Evolutionary conservation across 495 filamentous ascomycete genomes (phyloP).

Genomic region (Penicillium steckii): DNA sequence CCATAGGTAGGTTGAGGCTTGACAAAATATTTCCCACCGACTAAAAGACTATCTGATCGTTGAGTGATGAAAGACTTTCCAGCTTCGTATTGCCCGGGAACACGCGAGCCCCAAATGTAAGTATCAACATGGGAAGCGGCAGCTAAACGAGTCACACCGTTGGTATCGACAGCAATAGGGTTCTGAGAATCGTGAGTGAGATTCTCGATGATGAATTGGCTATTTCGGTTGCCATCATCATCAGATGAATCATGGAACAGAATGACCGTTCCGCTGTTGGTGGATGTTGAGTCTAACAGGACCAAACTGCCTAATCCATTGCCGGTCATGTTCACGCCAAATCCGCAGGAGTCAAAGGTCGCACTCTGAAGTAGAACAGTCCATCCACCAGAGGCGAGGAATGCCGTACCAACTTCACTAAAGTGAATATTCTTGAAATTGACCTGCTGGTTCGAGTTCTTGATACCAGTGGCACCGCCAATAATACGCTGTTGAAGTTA

Average conservation of each 20-base stretch:
- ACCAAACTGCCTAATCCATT: constrained; percentile 51
- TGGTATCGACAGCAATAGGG: constrained; percentile 31
- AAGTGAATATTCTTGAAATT: constrained; percentile 50
- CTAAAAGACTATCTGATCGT: constrained; percentile 20
- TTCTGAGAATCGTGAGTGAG: constrained; percentile 22
- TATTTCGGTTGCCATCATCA: constrained; percentile 31
- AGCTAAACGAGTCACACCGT: constrained; percentile 41
- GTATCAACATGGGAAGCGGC: constrained; percentile 45
- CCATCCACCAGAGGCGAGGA: constrained; percentile 38
- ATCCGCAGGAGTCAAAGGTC: constrained; percentile 30
- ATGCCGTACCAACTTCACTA: constrained; percentile 35
- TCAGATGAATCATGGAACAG: constrained; percentile 43
- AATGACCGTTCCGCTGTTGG: constrained; percentile 50
- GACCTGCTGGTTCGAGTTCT: constrained; percentile 52
- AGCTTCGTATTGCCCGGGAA: constrained; percentile 30
- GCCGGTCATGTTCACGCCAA: constrained; percentile 33
- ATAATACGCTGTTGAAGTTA: constrained; percentile 37
- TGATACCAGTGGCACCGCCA: constrained; percentile 50
- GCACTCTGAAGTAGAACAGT: constrained; percentile 40
- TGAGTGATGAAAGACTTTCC: constrained; percentile 19
- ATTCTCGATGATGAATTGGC: constrained; percentile 40
- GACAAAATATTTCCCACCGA: constrained; percentile 28
- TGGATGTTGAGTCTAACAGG: constrained; percentile 41
- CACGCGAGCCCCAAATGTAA: constrained; percentile 41
- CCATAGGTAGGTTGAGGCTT: constrained; percentile 50